Base-by-base conservation (phyloP, 345 rosid genomes). In the Laguncularia racemosa region DNA sequence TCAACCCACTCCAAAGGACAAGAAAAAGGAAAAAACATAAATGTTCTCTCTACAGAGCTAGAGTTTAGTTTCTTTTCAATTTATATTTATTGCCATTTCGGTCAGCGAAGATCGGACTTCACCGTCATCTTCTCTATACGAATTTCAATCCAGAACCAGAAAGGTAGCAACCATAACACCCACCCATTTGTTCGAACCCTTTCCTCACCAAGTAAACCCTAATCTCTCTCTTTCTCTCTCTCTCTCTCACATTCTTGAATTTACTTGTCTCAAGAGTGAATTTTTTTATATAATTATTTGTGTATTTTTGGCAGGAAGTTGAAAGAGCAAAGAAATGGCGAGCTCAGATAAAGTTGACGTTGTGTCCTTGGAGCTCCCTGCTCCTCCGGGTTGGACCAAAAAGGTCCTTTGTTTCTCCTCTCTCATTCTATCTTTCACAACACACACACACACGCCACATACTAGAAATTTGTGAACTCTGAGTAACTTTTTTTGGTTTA, bases 351-450 rank as follows among this genome's bases (percentile, higher is more conserved):
- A 63, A 26, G 72, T 66, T 17, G 77, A 76, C 50, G 59, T 56
- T 64, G 72, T 76, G 65, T 66, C 77, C 52, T 49, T 76, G 62
- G 81, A 76, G 65, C 77, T 76, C 13, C 74, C 81, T 20, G 81
- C 81, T 66, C 81, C 81, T 40, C 48, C 68, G 33, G 77, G 81
- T 65, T 76, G 81, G 81, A 66, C 62, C 21, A 76, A 76, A 61
- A 72, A 69, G 81, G 81, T 76, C 23, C 23, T 14, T 3, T 26
- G 44, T 47, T 26, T n/a, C 10, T 17, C 6, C 50, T 52, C 56
- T 38, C 55, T 5, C 18, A 52, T 15, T 21, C 18, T 53, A 15
- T 16, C n/a, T 44, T 44, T 6, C 51, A 11, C 3, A 9, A 6
- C 33, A 3, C 17, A 16, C 43, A 13, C 14, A 20, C 21, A 15